Evolutionary conservation across 495 filamentous ascomycete genomes (phyloP).

Genomic region (Aspergillus bertholletiae): DNA sequence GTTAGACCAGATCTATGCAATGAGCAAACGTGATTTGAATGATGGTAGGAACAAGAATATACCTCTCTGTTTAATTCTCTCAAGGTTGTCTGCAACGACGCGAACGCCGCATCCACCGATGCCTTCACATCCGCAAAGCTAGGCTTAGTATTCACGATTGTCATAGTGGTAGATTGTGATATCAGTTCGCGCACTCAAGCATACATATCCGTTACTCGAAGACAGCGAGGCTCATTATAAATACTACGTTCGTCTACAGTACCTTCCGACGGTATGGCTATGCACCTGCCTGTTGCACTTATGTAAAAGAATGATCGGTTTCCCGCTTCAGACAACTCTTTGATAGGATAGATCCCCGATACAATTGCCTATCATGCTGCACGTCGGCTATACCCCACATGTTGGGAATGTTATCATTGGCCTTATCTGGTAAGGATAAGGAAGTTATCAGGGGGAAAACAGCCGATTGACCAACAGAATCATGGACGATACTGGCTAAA

Average conservation of each 20-base stretch:
- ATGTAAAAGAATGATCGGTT: background rate
- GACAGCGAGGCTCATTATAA: background rate
- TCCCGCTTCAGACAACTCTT: background rate
- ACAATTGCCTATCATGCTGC: background rate
- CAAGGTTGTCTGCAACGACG: conserved; percentile 20
- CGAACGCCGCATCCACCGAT: conserved; percentile 24
- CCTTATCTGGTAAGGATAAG: background rate
- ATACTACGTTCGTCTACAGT: background rate
- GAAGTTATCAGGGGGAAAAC: background rate
- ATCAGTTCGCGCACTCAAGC: background rate
- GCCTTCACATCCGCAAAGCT: conserved; percentile 25
- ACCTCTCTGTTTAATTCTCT: conserved; percentile 28
- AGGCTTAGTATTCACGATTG: background rate
- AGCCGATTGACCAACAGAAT: background rate
- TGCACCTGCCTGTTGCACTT: no score
- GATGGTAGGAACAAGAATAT: background rate
- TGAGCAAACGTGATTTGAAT: conserved; percentile 10
- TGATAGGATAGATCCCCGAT: background rate
- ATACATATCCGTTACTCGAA: background rate
- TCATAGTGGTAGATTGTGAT: conserved; percentile 2
- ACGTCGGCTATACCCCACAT: conserved; percentile 5
- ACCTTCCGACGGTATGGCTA: background rate
- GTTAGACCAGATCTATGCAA: conserved; percentile 53
- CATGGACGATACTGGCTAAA: background rate
- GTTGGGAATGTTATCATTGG: background rate